A percentile compares a stretch with the other conserved stretches of the same genome.
Conservation (phyloP, 495 filamentous ascomycete species). For the Apodospora peruviana region DNA sequence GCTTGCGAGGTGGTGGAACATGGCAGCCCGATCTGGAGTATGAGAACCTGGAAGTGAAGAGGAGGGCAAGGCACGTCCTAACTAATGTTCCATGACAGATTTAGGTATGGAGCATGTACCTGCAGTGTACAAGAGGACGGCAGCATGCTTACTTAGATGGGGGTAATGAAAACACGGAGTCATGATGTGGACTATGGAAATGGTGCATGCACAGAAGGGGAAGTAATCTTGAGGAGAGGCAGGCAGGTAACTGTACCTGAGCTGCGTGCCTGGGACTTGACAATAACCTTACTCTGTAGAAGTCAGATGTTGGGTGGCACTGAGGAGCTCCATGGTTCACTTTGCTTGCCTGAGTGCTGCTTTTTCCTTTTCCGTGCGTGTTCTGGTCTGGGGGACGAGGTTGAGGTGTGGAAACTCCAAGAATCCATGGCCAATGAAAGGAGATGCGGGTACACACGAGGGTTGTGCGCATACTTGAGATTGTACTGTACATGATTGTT, state of each 20-base stretch:
- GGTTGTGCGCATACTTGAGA: no score
- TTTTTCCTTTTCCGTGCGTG: no score
- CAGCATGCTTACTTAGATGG: constrained; percentile 5
- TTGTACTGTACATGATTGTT: no score
- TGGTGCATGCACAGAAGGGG: constrained; percentile 11
- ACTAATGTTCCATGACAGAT: no score
- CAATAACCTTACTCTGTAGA: background rate
- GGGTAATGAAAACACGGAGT: background rate
- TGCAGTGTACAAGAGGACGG: constrained; percentile 11
- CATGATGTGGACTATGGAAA: no score
- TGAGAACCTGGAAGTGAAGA: background rate
- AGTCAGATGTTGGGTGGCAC: background rate
- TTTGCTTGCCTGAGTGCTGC: no score
- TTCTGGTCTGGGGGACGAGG: no score
- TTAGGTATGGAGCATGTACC: background rate
- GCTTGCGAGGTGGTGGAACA: background rate
- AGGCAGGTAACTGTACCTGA: no score
- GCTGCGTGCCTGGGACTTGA: background rate
- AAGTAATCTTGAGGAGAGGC: constrained; percentile 13
- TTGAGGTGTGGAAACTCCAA: no score
- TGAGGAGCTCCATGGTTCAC: no score
- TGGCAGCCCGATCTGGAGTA: background rate
- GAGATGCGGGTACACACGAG: no score
- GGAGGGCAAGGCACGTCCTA: background rate
- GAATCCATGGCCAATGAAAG: no score